Evolutionary conservation across 768 basidiomycete species (phyloP).

Genomic region (Glaciozyma martinii): DNA sequence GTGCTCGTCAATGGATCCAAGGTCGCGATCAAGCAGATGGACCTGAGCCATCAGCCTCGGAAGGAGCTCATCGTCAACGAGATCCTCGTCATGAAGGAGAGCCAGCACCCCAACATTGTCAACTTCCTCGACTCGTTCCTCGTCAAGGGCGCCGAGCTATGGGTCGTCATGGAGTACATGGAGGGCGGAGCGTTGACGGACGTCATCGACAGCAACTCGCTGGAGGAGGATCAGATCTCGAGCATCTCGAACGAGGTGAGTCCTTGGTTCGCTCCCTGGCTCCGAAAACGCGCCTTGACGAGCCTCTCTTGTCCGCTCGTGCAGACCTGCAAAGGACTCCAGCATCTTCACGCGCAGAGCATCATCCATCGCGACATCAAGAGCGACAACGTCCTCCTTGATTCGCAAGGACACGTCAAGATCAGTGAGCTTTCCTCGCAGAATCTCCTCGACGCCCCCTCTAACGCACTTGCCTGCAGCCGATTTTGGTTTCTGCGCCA

Average conservation of each 20-base stretch:
- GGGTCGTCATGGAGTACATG: constrained; percentile 98
- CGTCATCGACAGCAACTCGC: constrained; percentile 90
- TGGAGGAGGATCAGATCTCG: constrained; percentile 83
- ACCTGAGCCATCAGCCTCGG: constrained; percentile 74
- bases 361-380: constrained; percentile 98
- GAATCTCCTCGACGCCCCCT: constrained; percentile 56
- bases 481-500: constrained; percentile 97
- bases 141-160: constrained; percentile 88
- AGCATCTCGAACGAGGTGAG: constrained; percentile 67
- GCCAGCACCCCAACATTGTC: constrained; percentile 82
- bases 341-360: constrained; percentile 86
- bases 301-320: constrained; percentile 76
- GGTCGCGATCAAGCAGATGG: constrained; percentile 93
- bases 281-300: constrained; percentile 73
- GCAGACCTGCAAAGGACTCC: constrained; percentile 89
- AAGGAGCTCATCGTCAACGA: constrained; percentile 97
- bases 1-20: constrained; percentile 75
- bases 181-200: constrained; percentile 94
- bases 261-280: constrained; percentile 54
- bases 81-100: constrained; percentile 99
- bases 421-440: constrained; percentile 62
- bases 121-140: constrained; percentile 79
- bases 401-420: constrained; percentile 86
- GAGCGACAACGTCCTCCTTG: constrained; percentile 70
- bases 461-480: constrained; percentile 73